A percentile compares a stretch with the other conserved stretches of the same genome.
Conservation (phyloP, 1,284 basidiomycete species). For the Sparassis latifolia region DNA sequence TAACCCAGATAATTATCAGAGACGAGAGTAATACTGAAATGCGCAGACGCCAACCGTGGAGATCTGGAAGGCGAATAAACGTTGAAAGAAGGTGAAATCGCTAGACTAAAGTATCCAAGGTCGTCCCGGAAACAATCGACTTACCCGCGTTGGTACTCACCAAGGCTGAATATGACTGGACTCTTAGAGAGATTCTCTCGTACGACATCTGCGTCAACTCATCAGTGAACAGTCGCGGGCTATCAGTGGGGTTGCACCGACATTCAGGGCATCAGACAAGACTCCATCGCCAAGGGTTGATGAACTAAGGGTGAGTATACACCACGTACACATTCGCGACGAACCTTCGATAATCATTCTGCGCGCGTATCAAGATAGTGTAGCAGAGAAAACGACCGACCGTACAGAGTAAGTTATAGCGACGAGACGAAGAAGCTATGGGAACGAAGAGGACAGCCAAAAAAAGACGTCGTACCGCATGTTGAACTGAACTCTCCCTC, state of each 20-base stretch:
- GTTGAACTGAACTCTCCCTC: slow-evolving; percentile 1
- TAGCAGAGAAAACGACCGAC: slow-evolving; percentile 19
- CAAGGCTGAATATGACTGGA: too few relatives aligned
- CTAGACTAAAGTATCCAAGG: too few relatives aligned
- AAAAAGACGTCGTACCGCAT: slow-evolving; percentile 19
- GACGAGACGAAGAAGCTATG: slow-evolving; percentile 7
- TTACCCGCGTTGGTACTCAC: too few relatives aligned
- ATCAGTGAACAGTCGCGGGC: background rate
- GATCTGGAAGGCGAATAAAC: too few relatives aligned
- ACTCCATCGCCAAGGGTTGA: background rate
- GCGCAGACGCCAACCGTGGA: too few relatives aligned
- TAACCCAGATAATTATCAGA: too few relatives aligned
- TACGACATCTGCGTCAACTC: too few relatives aligned
- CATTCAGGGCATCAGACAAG: background rate
- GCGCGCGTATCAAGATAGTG: slow-evolving; percentile 5
- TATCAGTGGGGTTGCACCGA: background rate
- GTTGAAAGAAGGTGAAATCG: too few relatives aligned
- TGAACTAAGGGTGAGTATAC: slow-evolving; percentile 11
- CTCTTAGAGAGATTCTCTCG: too few relatives aligned
- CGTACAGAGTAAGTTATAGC: slow-evolving; percentile 19
- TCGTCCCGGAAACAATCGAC: too few relatives aligned
- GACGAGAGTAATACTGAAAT: too few relatives aligned
- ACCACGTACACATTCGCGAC: slow-evolving; percentile 11
- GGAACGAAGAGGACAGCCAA: slow-evolving; percentile 9
- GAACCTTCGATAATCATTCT: slow-evolving; percentile 15